Conservation (phyloP, 306 rosid species). For the Datisca glomerata region DNA sequence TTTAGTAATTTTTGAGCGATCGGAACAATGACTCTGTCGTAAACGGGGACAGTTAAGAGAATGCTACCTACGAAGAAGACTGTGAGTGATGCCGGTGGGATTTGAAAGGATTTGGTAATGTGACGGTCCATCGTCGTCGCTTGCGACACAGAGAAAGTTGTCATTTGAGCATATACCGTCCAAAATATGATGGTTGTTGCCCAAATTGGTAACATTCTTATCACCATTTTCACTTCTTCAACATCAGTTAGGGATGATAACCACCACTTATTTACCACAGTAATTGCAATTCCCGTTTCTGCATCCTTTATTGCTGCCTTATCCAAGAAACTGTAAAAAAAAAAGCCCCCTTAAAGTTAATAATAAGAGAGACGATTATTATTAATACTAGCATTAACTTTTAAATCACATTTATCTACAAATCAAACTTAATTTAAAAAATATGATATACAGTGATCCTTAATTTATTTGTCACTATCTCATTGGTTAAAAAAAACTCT, state of each 20-base stretch:
- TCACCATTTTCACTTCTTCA: conserved; percentile 65
- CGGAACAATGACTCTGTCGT: conserved; percentile 53
- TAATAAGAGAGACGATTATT: too few relatives aligned
- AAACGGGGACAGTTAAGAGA: conserved; percentile 65
- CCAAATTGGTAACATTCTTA: conserved; percentile 87
- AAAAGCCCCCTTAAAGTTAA: neutral
- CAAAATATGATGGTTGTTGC: conserved; percentile 80
- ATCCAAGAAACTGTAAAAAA: conserved; percentile 61
- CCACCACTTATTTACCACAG: conserved; percentile 40
- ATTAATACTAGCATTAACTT: too few relatives aligned
- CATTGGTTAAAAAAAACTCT: too few relatives aligned
- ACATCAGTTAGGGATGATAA: conserved; percentile 64
- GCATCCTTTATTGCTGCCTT: conserved; percentile 51
- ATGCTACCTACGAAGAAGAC: conserved; percentile 76
- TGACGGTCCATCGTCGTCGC: conserved; percentile 79
- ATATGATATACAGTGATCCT: too few relatives aligned
- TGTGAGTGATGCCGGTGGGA: conserved; percentile 69
- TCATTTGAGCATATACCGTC: conserved; percentile 87
- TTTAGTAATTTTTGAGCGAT: conserved; percentile 1
- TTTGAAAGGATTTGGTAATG: conserved; percentile 55
- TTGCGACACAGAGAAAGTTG: conserved; percentile 86
- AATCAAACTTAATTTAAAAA: too few relatives aligned
- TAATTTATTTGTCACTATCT: too few relatives aligned
- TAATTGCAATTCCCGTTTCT: conserved; percentile 2
- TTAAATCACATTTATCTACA: too few relatives aligned